Evolutionary conservation across 768 basidiomycete species (phyloP), one percentile per base, ranked within the genome.

Genomic region (Suillus ampliporus): DNA sequence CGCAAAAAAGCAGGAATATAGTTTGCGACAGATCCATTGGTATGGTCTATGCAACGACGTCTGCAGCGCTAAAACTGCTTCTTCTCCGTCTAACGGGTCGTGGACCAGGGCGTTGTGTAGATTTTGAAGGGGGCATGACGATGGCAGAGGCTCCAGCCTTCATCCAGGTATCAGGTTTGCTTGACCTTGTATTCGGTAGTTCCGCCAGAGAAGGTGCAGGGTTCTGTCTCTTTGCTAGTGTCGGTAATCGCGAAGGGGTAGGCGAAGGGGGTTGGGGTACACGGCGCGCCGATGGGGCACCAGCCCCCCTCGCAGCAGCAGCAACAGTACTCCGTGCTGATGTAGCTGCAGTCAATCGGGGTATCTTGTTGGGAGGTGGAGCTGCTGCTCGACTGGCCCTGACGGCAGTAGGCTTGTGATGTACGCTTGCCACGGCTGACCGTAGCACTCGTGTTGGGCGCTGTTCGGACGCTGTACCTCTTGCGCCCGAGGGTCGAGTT

Each of bases 1-100:
- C 67, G 51, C 64, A 65, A 65, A 21, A 61, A 54, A 40, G 38
- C 34, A 56, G 35, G 41, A 46, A 65, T 46, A 57, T 26, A 47
- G 60, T 58, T 57, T 50, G 60, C 38, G 19, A 40, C 38, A 61
- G 47, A 41, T 46, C n/a, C 44, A 54, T 14, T 59, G 13, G 9
- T 62, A 52, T 37, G 40, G 56, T 53, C 78, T 79, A 94, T 69
- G 90, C 92, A 64, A 94, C 86, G 23, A 94, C 89, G 73, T 95
- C 93, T 4, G 90, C 92, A 61, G 89, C 82, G 72, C 94, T 94
- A 75, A 95, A 95, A 69, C 94, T 95, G 71, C 93, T 94, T 63
- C 93, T 82, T 71, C 93, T 80, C 64, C 91, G 84, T 66, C 92
- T 83, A 56, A 92, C 85, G 47, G 80, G 89, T 58, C 93, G 83